phyloP scores from a whole-genome alignment of 2,329 filamentous ascomycete genomes.

The Lasiodiplodia sp. region DNA sequence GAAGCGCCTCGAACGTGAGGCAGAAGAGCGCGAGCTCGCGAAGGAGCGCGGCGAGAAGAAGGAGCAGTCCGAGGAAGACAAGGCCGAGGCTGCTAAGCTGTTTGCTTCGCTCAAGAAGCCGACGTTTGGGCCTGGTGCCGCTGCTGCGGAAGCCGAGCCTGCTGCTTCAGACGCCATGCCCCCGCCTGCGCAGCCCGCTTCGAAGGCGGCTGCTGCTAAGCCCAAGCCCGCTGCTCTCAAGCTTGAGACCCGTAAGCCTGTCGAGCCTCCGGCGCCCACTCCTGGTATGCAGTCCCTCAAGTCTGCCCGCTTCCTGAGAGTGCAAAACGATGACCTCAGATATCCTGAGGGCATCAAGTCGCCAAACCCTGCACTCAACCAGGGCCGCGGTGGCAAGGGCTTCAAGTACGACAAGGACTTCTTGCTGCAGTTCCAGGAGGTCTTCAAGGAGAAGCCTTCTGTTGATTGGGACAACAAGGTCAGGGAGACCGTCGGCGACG shows the following conservation, averaged over 20 bases:
- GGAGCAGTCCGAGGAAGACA: constrained; percentile 49
- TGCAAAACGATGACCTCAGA: constrained; percentile 73
- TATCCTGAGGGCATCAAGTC: constrained; percentile 87
- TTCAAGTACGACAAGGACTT: constrained; percentile 97
- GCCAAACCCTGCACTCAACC: constrained; percentile 91
- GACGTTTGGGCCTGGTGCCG: constrained; percentile 55
- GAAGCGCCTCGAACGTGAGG: constrained; percentile 57
- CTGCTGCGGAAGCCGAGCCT: constrained; percentile 38
- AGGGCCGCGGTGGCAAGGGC: constrained; percentile 73
- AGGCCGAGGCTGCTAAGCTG: constrained; percentile 50
- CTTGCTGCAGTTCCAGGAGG: constrained; percentile 92
- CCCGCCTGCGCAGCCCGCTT: constrained; percentile 58
- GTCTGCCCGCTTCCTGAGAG: constrained; percentile 85
- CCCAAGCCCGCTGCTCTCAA: constrained; percentile 89
- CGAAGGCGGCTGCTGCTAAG: constrained; percentile 64
- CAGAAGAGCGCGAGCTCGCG: constrained; percentile 56
- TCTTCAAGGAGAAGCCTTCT: constrained; percentile 96
- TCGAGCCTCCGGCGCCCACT: constrained; percentile 91
- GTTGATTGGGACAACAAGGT: constrained; percentile 92
- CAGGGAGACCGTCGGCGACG: constrained; percentile 83
- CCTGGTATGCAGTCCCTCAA: constrained; percentile 92
- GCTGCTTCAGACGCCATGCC: constrained; percentile 53
- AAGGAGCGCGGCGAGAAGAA: constrained; percentile 44
- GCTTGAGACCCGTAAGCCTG: constrained; percentile 81
- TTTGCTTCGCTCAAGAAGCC: constrained; percentile 60